phyloP scores from a whole-genome alignment of 345 rosid species.

The Triadica sebifera region DNA sequence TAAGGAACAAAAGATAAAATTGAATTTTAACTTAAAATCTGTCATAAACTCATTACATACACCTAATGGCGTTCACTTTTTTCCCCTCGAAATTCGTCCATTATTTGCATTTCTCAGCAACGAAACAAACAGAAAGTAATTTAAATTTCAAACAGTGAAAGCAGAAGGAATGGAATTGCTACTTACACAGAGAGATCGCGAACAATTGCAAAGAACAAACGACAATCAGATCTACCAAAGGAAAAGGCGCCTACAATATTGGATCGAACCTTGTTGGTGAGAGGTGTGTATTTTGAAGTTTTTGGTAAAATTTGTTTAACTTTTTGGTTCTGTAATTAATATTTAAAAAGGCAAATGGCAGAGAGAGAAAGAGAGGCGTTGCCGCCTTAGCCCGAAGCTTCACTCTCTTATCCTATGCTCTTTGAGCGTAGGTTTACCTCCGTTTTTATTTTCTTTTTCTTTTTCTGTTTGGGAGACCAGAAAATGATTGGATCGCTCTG shows the following conservation, averaged over 20 bases:
- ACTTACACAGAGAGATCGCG: constrained; percentile 3
- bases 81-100: no score
- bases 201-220: background rate
- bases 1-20: no score
- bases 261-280: background rate
- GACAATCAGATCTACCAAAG: background rate
- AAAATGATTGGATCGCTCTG: background rate
- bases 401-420: background rate
- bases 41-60: no score
- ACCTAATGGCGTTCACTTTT: no score
- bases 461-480: background rate
- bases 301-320: background rate
- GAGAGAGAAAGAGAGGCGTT: background rate
- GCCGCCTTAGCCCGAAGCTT: background rate
- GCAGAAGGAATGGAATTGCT: background rate
- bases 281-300: background rate
- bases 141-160: background rate
- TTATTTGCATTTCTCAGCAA: no score
- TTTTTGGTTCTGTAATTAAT: background rate
- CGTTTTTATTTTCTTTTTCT: no score
- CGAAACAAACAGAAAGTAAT: no score
- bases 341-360: background rate
- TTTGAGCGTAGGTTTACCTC: background rate
- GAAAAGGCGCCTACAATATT: background rate
- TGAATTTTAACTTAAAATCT: no score